Evolutionary conservation across 2,329 filamentous ascomycete species (phyloP).

Genomic region (Tolypocladium pustulatum): DNA sequence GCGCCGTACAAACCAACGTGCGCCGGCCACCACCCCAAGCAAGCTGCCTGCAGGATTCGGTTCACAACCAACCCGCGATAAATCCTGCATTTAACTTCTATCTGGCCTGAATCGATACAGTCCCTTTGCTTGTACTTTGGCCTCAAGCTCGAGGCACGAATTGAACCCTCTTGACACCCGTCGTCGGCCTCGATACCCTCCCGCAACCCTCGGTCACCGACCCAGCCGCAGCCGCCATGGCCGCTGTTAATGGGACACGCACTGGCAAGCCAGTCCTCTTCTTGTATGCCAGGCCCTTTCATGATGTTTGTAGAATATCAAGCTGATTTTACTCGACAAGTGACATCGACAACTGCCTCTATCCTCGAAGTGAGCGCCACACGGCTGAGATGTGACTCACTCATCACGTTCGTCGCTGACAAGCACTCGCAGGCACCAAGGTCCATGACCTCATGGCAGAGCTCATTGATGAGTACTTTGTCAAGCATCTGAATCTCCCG

Average conservation of each 20-base stretch:
- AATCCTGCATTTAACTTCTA: background rate
- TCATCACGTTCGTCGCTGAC: background rate
- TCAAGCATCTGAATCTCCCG: constrained; percentile 61
- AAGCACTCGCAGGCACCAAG: constrained; percentile 46
- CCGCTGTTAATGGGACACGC: constrained; percentile 21
- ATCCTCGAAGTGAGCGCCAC: constrained; percentile 61
- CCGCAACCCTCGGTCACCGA: background rate
- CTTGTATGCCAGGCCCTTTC: constrained; percentile 21
- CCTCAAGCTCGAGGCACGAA: background rate
- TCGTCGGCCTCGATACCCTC: background rate
- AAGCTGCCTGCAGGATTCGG: background rate
- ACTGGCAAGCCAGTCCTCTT: constrained; percentile 29
- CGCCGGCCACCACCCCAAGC: background rate
- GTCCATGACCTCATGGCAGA: constrained; percentile 84
- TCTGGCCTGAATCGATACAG: background rate
- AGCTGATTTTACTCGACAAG: constrained; percentile 38
- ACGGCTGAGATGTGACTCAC: background rate
- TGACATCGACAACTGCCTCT: constrained; percentile 98
- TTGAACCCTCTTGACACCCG: too few species aligned
- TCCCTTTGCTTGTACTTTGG: background rate
- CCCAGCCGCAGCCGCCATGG: constrained; percentile 13
- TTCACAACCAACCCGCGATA: background rate
- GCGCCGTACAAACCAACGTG: background rate
- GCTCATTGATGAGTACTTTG: constrained; percentile 59
- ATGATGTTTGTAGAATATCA: background rate